Evolutionary conservation across 179 eudicot species (phyloP).

Genomic region (Carnegiea gigantea): DNA sequence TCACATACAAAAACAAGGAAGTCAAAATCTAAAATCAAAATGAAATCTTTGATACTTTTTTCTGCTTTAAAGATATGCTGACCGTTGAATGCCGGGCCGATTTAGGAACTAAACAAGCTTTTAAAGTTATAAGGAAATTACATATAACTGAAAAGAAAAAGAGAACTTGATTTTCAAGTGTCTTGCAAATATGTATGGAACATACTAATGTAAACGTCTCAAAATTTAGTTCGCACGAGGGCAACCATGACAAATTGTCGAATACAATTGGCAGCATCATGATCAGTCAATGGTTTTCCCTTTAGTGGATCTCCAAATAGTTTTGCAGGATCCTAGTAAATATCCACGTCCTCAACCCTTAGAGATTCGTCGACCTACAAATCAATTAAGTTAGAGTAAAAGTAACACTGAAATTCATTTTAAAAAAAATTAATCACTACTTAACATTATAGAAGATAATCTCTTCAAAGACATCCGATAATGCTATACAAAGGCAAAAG

Average conservation of each 20-base stretch:
- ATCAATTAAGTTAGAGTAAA: neutral
- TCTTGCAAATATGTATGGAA: too few relatives aligned
- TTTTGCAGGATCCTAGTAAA: slow-evolving; percentile 79
- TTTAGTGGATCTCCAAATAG: slow-evolving; percentile 52
- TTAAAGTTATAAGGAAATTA: too few relatives aligned
- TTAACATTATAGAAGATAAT: neutral
- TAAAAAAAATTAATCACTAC: neutral
- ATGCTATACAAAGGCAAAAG: too few relatives aligned
- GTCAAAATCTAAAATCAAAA: too few relatives aligned
- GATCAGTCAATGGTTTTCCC: slow-evolving; percentile 29
- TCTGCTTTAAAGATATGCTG: too few relatives aligned
- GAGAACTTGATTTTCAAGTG: too few relatives aligned
- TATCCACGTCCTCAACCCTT: slow-evolving; percentile 60
- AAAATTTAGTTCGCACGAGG: slow-evolving; percentile 16
- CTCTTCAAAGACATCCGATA: too few relatives aligned
- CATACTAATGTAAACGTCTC: neutral
- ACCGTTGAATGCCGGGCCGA: too few relatives aligned
- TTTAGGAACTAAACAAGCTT: too few relatives aligned
- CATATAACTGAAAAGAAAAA: too few relatives aligned
- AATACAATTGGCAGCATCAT: neutral
- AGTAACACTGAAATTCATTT: neutral
- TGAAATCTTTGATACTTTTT: too few relatives aligned
- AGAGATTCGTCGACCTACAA: slow-evolving; percentile 68
- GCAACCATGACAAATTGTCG: slow-evolving; percentile 9
- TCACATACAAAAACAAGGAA: too few relatives aligned